Conservation (phyloP, 208 protist species). For the Wallacemonas rigidus region DNA sequence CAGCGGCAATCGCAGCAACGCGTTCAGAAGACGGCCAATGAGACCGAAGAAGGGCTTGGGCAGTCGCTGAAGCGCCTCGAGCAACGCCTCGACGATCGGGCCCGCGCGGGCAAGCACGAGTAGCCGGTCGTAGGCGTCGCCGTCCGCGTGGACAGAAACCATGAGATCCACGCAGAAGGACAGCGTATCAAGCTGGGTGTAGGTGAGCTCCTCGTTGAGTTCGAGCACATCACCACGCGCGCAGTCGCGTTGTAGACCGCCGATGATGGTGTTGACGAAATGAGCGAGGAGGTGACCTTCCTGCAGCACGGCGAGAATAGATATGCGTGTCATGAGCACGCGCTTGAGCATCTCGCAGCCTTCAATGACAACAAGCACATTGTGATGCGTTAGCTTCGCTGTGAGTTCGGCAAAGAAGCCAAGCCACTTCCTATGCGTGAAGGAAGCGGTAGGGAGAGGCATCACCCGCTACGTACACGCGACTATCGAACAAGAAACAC, state of each 20-base stretch:
- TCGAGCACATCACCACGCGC: constrained; percentile 16
- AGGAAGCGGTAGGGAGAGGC: constrained; percentile 52
- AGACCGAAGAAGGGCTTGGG: constrained; percentile 70
- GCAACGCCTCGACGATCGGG: constrained; percentile 50
- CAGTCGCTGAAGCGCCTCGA: constrained; percentile 46
- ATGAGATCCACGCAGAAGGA: constrained; percentile 74
- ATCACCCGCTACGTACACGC: constrained; percentile 24
- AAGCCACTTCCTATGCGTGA: constrained; percentile 80
- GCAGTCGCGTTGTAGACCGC: constrained; percentile 39
- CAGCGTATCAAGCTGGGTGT: constrained; percentile 64
- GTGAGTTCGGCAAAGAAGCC: constrained; percentile 87
- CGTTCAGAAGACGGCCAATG: constrained; percentile 41
- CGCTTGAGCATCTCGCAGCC: constrained; percentile 77
- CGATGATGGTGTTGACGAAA: constrained; percentile 59
- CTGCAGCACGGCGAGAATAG: constrained; percentile 75
- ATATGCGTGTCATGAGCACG: constrained; percentile 67
- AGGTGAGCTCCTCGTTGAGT: constrained; percentile 60
- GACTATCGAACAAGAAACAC: neutral
- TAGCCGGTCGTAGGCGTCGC: constrained; percentile 70
- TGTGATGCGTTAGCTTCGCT: constrained; percentile 84
- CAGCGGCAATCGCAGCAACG: constrained; percentile 58
- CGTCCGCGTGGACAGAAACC: constrained; percentile 63
- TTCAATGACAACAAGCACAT: constrained; percentile 73
- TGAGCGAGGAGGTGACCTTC: constrained; percentile 65
- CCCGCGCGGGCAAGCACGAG: constrained; percentile 65